A percentile compares a stretch with the other conserved stretches of the same genome.
These are phyloP conservation scores for Psophocarpus tetragonolobus DNA, from an alignment of 306 rosid genomes.

Conservation along the genomic window DNA sequence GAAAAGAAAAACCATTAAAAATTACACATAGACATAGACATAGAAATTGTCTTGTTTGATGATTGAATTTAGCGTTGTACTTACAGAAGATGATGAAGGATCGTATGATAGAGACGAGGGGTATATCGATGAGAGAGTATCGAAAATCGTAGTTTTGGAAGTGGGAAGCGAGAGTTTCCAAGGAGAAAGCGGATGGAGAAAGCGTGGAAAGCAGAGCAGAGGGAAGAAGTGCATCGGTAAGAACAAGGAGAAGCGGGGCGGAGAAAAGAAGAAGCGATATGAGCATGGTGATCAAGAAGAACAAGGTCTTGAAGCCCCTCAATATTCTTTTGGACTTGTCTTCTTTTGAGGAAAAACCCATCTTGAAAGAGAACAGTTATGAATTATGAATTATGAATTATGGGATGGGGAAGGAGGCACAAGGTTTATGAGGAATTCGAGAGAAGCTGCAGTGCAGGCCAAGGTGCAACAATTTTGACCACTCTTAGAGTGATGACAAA, in stretches of 20 bases:
- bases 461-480: constrained; percentile 55
- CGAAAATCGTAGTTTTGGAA: constrained; percentile 78
- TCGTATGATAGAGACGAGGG: constrained; percentile 71
- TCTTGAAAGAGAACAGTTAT: no score
- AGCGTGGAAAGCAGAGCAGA: constrained; percentile 74
- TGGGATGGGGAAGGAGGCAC: constrained; percentile 16
- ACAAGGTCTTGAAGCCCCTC: constrained; percentile 75
- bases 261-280: constrained; percentile 77
- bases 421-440: constrained; percentile 3
- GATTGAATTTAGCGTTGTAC: no score
- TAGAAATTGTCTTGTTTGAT: no score
- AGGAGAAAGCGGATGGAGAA: constrained; percentile 50
- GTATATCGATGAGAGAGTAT: constrained; percentile 83
- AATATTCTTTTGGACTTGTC: constrained; percentile 62
- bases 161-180: constrained; percentile 59
- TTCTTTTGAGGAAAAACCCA: constrained; percentile 81
- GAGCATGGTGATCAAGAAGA: constrained; percentile 84
- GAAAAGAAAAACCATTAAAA: no score
- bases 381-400: no score
- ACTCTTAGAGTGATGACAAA: constrained; percentile 34
- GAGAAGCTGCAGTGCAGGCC: constrained; percentile 47
- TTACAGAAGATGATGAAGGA: constrained; percentile 87
- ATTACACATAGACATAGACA: no score
- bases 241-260: constrained; percentile 73
- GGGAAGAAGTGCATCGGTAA: constrained; percentile 79